Conservation (phyloP, 768 basidiomycete species). For the Tulasnella sp. region DNA sequence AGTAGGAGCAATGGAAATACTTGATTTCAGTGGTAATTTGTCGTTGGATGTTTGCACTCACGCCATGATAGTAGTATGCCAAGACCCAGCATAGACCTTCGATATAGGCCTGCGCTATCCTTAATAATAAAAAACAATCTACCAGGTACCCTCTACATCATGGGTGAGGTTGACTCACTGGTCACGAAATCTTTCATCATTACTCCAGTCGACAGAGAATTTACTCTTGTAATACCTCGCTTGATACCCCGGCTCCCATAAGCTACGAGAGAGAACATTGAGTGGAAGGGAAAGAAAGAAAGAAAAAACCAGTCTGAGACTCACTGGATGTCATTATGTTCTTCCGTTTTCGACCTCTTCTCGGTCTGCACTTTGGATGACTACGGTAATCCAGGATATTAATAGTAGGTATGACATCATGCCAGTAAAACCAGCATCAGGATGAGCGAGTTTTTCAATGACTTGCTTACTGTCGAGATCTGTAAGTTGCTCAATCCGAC, state of each 20-base stretch:
- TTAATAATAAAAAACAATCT: slow-evolving; percentile 26
- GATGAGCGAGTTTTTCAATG: too few relatives aligned
- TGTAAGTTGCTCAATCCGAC: too few relatives aligned
- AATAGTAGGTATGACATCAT: slow-evolving; percentile 54
- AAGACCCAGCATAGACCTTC: slow-evolving; percentile 95
- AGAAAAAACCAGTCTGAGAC: slow-evolving; percentile 26
- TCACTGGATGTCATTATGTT: slow-evolving; percentile 46
- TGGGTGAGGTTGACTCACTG: slow-evolving; percentile 37
- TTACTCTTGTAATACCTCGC: slow-evolving; percentile 93
- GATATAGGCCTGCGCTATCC: slow-evolving; percentile 72
- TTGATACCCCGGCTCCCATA: slow-evolving; percentile 94
- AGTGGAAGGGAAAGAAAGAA: slow-evolving; percentile 5
- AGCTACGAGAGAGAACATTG: slow-evolving; percentile 35
- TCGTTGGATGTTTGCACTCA: too few relatives aligned
- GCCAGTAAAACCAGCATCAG: too few relatives aligned
- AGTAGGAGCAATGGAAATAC: slow-evolving; percentile 17
- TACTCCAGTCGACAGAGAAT: slow-evolving; percentile 56
- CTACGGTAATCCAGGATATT: slow-evolving; percentile 84
- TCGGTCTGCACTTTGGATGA: too few relatives aligned
- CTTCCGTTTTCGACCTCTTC: slow-evolving; percentile 74
- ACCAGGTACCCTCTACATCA: neutral
- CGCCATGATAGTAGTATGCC: slow-evolving; percentile 97
- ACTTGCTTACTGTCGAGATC: too few relatives aligned
- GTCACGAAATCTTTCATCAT: slow-evolving; percentile 54
- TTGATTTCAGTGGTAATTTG: too few relatives aligned